Evolutionary conservation across 225 moss, liverwort and hornwort genomes (phyloP).

Genomic region (Physcomitrellopsis africana): DNA sequence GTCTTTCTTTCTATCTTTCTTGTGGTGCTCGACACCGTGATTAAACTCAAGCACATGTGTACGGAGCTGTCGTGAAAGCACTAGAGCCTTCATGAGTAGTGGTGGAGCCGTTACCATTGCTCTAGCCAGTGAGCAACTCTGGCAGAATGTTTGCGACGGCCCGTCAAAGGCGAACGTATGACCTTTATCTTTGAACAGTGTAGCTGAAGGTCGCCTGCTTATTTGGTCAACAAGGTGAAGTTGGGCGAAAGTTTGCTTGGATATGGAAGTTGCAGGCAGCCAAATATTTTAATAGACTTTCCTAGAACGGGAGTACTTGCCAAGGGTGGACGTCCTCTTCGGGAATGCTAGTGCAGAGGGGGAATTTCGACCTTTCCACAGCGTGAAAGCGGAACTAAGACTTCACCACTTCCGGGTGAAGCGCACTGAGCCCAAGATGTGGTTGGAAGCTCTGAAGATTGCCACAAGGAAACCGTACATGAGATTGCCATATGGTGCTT

Average conservation of each 20-base stretch:
- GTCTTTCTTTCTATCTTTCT: not conserved
- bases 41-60: constrained; percentile 1
- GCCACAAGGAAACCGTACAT: constrained; percentile 21
- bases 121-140: constrained; percentile 24
- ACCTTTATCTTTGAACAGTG: not conserved
- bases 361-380: not conserved
- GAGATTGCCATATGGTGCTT: not conserved
- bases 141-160: constrained; percentile 13
- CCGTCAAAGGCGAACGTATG: not conserved
- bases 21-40: not conserved
- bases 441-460: constrained; percentile 24
- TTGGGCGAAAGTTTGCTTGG: not conserved
- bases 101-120: constrained; percentile 28
- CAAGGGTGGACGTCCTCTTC: not conserved
- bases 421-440: constrained; percentile 36
- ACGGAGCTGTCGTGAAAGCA: constrained; percentile 12
- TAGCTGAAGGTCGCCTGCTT: constrained; percentile 1
- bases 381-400: not conserved
- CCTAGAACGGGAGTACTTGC: not conserved
- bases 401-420: not conserved
- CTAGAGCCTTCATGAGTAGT: not conserved
- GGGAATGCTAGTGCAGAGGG: constrained; percentile 29
- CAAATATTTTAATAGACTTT: not conserved
- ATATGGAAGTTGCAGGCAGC: not conserved
- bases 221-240: too few relatives aligned